These are phyloP conservation scores for Bisporella sp. DNA, from an alignment of 2,329 filamentous ascomycete genomes.

Conservation along the genomic window DNA sequence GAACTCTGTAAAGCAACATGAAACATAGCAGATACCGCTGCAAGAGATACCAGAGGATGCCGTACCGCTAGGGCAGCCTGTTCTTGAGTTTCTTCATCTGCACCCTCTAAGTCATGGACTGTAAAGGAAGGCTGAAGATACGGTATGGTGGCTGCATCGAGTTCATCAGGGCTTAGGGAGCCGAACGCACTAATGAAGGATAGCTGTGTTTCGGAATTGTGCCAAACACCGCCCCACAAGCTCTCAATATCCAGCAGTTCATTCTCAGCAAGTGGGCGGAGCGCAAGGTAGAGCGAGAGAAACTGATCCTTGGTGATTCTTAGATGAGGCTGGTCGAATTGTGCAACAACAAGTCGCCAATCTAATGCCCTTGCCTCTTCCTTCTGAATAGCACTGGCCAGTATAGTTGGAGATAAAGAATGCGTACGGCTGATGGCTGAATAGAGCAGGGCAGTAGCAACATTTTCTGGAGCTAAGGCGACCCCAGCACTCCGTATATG, in stretches of 20 bases:
- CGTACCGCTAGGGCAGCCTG: constrained; percentile 63
- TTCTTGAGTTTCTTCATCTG: constrained; percentile 50
- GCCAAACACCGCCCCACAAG: constrained; percentile 87
- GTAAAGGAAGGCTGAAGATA: constrained; percentile 73
- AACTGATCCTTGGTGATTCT: constrained; percentile 76
- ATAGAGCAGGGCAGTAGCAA: constrained; percentile 71
- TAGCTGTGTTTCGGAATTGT: constrained; percentile 77
- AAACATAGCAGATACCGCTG: constrained; percentile 67
- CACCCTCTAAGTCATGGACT: constrained; percentile 52
- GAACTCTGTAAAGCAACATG: constrained; percentile 56
- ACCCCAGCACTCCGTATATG: constrained; percentile 48
- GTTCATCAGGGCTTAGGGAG: constrained; percentile 63
- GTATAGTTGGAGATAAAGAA: constrained; percentile 42
- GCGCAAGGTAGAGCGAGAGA: constrained; percentile 68
- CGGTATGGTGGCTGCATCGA: constrained; percentile 81
- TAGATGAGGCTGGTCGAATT: constrained; percentile 74
- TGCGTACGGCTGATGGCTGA: constrained; percentile 51
- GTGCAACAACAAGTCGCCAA: constrained; percentile 66
- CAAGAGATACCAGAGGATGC: constrained; percentile 82
- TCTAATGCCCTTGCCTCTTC: constrained; percentile 56
- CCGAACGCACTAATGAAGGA: constrained; percentile 91
- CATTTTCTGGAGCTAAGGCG: constrained; percentile 72
- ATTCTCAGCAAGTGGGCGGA: constrained; percentile 64
- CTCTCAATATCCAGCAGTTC: constrained; percentile 73
- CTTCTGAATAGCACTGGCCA: constrained; percentile 57